Base-by-base conservation (phyloP, 352 stramenopile genomes). In the Pythium utonaiense region DNA sequence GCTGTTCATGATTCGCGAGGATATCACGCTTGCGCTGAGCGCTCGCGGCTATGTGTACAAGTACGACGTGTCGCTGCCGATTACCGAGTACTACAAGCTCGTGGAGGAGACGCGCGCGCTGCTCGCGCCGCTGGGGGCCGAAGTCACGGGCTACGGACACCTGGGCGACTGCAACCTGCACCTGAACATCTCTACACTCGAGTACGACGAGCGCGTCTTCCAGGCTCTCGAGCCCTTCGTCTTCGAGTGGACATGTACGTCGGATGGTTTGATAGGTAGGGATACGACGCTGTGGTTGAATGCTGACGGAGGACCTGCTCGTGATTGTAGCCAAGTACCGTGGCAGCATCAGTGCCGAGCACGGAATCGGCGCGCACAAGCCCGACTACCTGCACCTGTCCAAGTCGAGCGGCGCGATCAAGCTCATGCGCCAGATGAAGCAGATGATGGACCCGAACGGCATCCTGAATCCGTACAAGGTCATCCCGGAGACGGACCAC, bases 401-500 rank as follows among this genome's bases (percentile, higher is more conserved):
- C 60, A 98, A 98, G 70, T 86, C 83, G 14, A 38, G 64, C 21
- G 77, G 70, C 50, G 81, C 85, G 28, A 86, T 99, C 58, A 64
- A 77, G 36, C 71, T 97, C 17, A 99, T 99, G 96, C 66, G 74
- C 54, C 64, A 84, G 42, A 85, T 99, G 60, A 99, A 99, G 75
- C 51, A 50, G 8, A 78, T 97, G 66, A 97, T 99, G 78, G 96
- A 99, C 70, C 96, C 95, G 3, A 82, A 95, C 61, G 81, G 86
- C 33, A 99, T 99, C 62, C 74, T 99, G 41, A 99, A 99, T 73
- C 96, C 96, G 36, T 95, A 96, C 70, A 99, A 99, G 72, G 88
- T 97, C 25, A 66, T 97, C 34, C 78, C 77, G 0, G 63, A 53
- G 24, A 12, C 27, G 28, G 19, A 45, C 16, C 13, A 38, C 17